Evolutionary conservation across 345 rosid genomes (phyloP), one percentile per base, ranked within the genome.

Genomic region (Mangifera indica): DNA sequence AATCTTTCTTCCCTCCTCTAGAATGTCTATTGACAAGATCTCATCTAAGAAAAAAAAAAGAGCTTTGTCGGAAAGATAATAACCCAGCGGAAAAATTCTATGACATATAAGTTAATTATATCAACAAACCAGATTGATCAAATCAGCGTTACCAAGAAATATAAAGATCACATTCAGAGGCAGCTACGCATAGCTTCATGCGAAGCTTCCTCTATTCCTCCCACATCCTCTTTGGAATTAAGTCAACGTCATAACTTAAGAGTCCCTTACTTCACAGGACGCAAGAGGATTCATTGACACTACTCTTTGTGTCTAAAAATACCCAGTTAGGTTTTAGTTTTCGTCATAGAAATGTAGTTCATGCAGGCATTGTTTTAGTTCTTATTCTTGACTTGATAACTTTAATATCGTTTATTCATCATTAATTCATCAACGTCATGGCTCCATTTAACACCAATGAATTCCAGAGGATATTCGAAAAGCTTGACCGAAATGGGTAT

Each of bases 401-500:
- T 14, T 5, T 29, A 29, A 29, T 9, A 0, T 10, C 15, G 42
- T 11, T n/a, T 1, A 22, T 5, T n/a, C 17, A 12, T 32, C 22
- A 20, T 14, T 14, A 7, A 13, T 18, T 65, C 57, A 5, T 14
- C 20, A 2, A 11, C 51, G n/a, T 3, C 0, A 79, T 72, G 83
- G 53, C 67, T 57, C 54, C 69, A 7, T 71, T 85, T 0, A 67
- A 48, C 22, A 52, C 66, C 66, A 45, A 45, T 6, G 86, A 85
- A 37, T 61, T 85, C 72, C 73, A 60, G 9, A 70, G 81, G 61
- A 79, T 82, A 25, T 85, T 85, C 74, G 73, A 77, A 11, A 69
- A 63, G 59, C 84, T 85, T 11, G 86, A 85, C 78, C 79, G 51
- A 54, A 82, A 81, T 60, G 63, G 77, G 0, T 86, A 85, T 60